Conservation (phyloP, 1,284 basidiomycete species). For the Boletus albobrunnescens region DNA sequence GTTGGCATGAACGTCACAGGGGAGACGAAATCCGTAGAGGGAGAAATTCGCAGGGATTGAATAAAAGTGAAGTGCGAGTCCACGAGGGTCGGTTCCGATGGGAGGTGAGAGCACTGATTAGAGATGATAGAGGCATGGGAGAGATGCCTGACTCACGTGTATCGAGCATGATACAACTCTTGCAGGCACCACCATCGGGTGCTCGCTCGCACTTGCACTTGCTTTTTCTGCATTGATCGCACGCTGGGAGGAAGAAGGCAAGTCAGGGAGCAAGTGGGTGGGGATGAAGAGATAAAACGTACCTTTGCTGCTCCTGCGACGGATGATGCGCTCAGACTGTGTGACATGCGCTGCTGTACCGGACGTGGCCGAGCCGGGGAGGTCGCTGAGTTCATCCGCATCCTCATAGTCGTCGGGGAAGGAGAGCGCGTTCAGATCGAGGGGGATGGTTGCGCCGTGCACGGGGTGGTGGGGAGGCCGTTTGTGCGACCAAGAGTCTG, state of each 20-base stretch:
- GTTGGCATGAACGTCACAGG: slow-evolving; percentile 13
- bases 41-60: slow-evolving; percentile 4
- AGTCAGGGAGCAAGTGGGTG: background rate
- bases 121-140: slow-evolving; percentile 1
- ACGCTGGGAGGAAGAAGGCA: slow-evolving; percentile 41
- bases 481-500: slow-evolving; percentile 26
- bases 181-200: slow-evolving; percentile 36
- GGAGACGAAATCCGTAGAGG: background rate
- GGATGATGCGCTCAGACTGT: slow-evolving; percentile 48
- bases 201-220: slow-evolving; percentile 32
- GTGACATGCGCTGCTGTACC: slow-evolving; percentile 20
- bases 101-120: slow-evolving; percentile 14
- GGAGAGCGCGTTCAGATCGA: slow-evolving; percentile 35
- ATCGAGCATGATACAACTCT: slow-evolving; percentile 67
- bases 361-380: slow-evolving; percentile 24
- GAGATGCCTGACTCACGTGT: slow-evolving; percentile 48
- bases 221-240: slow-evolving; percentile 70
- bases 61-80: background rate
- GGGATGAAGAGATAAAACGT: slow-evolving; percentile 13
- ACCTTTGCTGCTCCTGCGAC: slow-evolving; percentile 70
- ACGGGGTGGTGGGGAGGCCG: slow-evolving; percentile 9
- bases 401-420: slow-evolving; percentile 54
- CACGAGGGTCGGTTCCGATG: slow-evolving; percentile 12
- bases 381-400: slow-evolving; percentile 42
- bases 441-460: slow-evolving; percentile 12